Base-by-base conservation (phyloP, 345 rosid genomes). In the Litchi chinensis region DNA sequence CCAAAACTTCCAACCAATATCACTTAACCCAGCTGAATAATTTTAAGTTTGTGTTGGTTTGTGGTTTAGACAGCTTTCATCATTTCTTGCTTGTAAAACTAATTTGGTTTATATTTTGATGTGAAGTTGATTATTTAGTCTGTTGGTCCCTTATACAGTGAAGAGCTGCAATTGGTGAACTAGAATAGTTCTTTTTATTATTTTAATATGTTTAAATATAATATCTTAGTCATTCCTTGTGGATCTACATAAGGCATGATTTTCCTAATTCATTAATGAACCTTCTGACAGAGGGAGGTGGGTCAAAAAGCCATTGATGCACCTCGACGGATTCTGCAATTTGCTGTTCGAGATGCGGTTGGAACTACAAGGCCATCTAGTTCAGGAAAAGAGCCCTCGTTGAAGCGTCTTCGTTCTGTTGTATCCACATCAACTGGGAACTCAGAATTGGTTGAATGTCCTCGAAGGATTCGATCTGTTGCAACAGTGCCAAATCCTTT, bases 341-440 rank as follows among this genome's bases (percentile, higher is more conserved):
- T 89, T 88, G 99, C 99, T 43, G 92, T 97, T 71, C 87, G 98
- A 82, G 99, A 94, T 89, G 98, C 99, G 57, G 91, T 97, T 40
- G 93, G 89, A 87, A 90, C 84, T 77, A 76, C 91, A 57, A 92
- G 83, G 74, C 85, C 91, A 64, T 79, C 92, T 67, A 81, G 74
- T 76, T 79, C 79, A 13, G 76, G 77, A 3, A 85, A 83, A 52
- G 98, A 92, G 63, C 87, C 97, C 76, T 76, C 93, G 56, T 70
- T 75, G 63, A 97, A 94, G 84, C 99, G 97, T 77, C 93, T 97
- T 76, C 92, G 93, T 22, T 97, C 98, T 66, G 92, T 93, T 79
- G 96, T 95, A 68, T 83, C 98, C 37, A 82, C 93, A 59, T 82
- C 95, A 37, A 69, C 89, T 48, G 86, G 81, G 63, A 89, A 85